These are phyloP conservation scores for Rhododendron kiyosumense DNA, from an alignment of 148 eudicot genomes.

Conservation along the genomic window DNA sequence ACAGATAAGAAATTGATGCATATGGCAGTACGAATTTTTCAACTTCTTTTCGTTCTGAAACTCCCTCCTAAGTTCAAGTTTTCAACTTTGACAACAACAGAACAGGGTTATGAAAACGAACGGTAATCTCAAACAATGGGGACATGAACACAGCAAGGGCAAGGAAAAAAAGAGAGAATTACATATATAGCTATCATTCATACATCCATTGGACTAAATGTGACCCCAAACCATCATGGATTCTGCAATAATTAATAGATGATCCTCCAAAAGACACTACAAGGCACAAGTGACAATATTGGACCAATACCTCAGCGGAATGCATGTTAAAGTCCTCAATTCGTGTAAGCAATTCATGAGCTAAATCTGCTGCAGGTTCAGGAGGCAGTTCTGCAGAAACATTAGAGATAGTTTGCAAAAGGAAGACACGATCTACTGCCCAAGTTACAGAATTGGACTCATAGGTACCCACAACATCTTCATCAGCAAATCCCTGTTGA, in stretches of 20 bases:
- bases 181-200: neutral
- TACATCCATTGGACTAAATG: neutral
- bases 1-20: neutral
- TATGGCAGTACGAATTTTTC: neutral
- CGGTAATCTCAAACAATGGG: neutral
- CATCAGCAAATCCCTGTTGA: slow-evolving; percentile 24
- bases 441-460: slow-evolving; percentile 63
- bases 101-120: neutral
- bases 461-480: slow-evolving; percentile 21
- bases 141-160: neutral
- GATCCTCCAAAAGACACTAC: neutral
- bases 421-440: slow-evolving; percentile 85
- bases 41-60: neutral
- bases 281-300: neutral
- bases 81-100: neutral
- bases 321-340: slow-evolving; percentile 85
- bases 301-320: slow-evolving; percentile 68
- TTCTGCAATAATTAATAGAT: neutral
- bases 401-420: slow-evolving; percentile 85
- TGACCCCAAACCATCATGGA: neutral
- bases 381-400: slow-evolving; percentile 81
- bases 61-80: neutral
- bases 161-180: neutral
- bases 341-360: slow-evolving; percentile 72
- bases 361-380: slow-evolving; percentile 94